Percentiles rank a stretch among this genome's conserved stretches.
Conservation (phyloP, 176 grass and related monocot genomes). For the Triticum dicoccoides region DNA sequence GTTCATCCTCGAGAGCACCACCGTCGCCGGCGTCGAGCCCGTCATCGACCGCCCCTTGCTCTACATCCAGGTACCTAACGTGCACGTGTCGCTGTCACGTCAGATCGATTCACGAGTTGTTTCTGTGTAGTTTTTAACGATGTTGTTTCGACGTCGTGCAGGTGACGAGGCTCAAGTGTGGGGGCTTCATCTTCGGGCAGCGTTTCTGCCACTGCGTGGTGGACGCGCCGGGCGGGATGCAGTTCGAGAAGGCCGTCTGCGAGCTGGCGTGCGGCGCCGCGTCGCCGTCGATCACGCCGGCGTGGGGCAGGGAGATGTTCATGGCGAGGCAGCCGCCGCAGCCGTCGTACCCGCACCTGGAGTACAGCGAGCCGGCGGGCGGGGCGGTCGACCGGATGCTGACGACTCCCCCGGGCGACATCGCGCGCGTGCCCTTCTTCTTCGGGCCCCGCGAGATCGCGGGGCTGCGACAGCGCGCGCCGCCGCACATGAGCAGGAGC, state of each 20-base stretch:
- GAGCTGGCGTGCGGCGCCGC: conserved; percentile 53
- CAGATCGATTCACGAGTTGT: background rate
- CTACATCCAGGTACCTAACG: conserved; percentile 42
- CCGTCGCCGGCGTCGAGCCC: conserved; percentile 29
- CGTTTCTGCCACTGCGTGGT: conserved; percentile 53
- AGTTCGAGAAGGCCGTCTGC: conserved; percentile 60
- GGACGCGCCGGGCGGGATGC: conserved; percentile 60
- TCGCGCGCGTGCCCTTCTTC: conserved; percentile 41
- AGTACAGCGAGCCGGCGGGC: conserved; percentile 48
- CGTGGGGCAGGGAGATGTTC: conserved; percentile 64
- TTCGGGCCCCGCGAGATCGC: conserved; percentile 46
- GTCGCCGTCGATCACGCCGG: conserved; percentile 27
- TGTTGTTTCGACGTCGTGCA: background rate
- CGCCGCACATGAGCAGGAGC: conserved; percentile 2
- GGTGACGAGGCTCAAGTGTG: conserved; percentile 65
- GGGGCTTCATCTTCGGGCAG: conserved; percentile 66
- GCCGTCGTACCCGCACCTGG: conserved; percentile 44
- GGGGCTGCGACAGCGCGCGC: conserved; percentile 38
- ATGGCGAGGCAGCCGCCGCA: conserved; percentile 25
- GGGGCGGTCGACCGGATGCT: conserved; percentile 7
- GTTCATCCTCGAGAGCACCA: conserved; percentile 42
- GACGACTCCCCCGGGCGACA: background rate
- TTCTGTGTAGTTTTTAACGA: no score
- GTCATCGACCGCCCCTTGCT: conserved; percentile 47
- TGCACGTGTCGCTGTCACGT: background rate